Percentiles rank a stretch among this genome's conserved stretches.
Conservation (phyloP, 2,329 filamentous ascomycete species). For the Xylaria sp. region DNA sequence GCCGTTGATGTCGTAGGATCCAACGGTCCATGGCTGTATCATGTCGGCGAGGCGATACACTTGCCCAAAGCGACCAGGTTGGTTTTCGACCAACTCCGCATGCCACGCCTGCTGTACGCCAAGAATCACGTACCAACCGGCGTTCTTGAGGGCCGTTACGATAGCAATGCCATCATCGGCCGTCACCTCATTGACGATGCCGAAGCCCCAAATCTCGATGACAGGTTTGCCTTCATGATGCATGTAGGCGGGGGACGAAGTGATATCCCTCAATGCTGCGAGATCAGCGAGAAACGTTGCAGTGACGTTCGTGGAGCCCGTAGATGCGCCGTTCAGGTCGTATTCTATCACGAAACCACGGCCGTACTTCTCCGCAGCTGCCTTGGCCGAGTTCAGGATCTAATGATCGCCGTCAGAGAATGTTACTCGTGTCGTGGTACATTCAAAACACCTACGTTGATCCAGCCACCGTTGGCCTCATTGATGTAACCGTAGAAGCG, state of each 20-base stretch:
- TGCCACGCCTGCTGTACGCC: constrained; percentile 46
- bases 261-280: constrained; percentile 37
- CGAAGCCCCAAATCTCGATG: constrained; percentile 45
- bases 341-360: constrained; percentile 45
- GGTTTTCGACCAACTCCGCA: constrained; percentile 41
- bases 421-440: not conserved
- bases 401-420: constrained; percentile 23
- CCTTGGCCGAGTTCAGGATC: constrained; percentile 40
- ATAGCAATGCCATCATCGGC: constrained; percentile 42
- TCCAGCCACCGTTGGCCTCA: constrained; percentile 42
- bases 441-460: constrained; percentile 34
- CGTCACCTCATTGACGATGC: constrained; percentile 40
- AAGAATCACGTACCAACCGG: constrained; percentile 44
- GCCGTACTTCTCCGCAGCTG: constrained; percentile 44
- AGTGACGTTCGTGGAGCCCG: constrained; percentile 39
- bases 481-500: constrained; percentile 44
- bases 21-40: constrained; percentile 46
- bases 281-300: constrained; percentile 41
- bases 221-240: constrained; percentile 45
- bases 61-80: constrained; percentile 40
- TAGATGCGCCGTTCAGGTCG: constrained; percentile 41
- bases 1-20: constrained; percentile 39
- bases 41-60: constrained; percentile 45
- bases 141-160: constrained; percentile 42
- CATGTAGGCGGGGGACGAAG: constrained; percentile 44